Conservation (phyloP, 805 yeast genomes). For the Suhomyces faveliae region DNA sequence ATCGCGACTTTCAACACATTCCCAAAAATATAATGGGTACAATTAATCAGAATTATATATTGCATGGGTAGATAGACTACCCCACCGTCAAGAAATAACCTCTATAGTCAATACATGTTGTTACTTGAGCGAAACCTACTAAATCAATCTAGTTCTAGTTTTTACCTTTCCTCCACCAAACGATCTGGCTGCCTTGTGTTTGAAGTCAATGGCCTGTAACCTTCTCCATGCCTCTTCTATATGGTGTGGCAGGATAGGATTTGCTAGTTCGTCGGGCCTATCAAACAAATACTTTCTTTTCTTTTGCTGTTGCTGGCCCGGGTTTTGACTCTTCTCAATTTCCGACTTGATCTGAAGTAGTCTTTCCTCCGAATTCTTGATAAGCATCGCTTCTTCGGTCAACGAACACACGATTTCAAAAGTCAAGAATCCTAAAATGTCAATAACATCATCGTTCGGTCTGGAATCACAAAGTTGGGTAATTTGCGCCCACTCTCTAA, state of each 20-base stretch:
- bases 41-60: not conserved
- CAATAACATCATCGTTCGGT: slow-evolving; percentile 95
- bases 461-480: slow-evolving; percentile 79
- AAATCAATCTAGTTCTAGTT: slow-evolving; percentile 52
- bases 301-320: slow-evolving; percentile 30
- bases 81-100: not conserved
- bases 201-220: slow-evolving; percentile 57
- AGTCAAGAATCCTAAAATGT: slow-evolving; percentile 90
- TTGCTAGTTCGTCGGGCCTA: slow-evolving; percentile 81
- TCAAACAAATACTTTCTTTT: slow-evolving; percentile 66
- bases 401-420: slow-evolving; percentile 94
- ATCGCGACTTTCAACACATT: slow-evolving; percentile 34
- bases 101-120: not conserved
- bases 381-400: slow-evolving; percentile 85
- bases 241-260: slow-evolving; percentile 76
- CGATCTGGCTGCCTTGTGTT: slow-evolving; percentile 62
- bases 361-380: slow-evolving; percentile 67
- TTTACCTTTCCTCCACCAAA: slow-evolving; percentile 68
- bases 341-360: slow-evolving; percentile 31
- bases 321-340: slow-evolving; percentile 22
- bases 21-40: slow-evolving; percentile 16
- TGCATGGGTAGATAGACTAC: not conserved
- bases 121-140: slow-evolving; percentile 3
- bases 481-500: slow-evolving; percentile 95
- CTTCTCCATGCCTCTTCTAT: slow-evolving; percentile 88